Conservation (phyloP, 495 filamentous ascomycete genomes). For the Annulohypoxylon stygium region DNA sequence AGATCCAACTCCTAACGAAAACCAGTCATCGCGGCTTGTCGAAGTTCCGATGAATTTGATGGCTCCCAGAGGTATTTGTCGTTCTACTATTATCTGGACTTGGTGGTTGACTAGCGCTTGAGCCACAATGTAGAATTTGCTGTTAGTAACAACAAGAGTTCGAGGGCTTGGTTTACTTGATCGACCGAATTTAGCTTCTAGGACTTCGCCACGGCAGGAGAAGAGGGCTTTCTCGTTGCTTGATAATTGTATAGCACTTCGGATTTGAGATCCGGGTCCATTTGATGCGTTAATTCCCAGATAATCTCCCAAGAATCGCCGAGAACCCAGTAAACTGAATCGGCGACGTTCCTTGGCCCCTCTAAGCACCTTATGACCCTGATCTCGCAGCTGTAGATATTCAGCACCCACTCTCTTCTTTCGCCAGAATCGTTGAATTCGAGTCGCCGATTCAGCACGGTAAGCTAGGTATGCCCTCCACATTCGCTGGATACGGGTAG, state of each 20-base stretch:
- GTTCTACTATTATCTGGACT: constrained; percentile 81
- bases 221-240: constrained; percentile 83
- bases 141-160: constrained; percentile 85
- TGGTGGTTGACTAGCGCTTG: constrained; percentile 87
- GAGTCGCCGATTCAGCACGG: constrained; percentile 88
- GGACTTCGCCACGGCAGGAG: constrained; percentile 87
- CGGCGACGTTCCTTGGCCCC: constrained; percentile 90
- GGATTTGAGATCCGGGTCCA: constrained; percentile 85
- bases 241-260: constrained; percentile 71
- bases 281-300: constrained; percentile 84
- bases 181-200: constrained; percentile 94
- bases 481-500: constrained; percentile 94
- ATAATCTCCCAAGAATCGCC: constrained; percentile 96
- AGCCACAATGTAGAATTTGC: constrained; percentile 86
- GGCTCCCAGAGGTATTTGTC: constrained; percentile 82
- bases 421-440: constrained; percentile 96
- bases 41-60: constrained; percentile 88
- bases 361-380: constrained; percentile 86
- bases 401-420: constrained; percentile 89
- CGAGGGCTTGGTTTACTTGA: constrained; percentile 93
- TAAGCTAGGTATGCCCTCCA: constrained; percentile 97
- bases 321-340: constrained; percentile 89
- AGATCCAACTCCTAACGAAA: constrained; percentile 88
- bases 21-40: constrained; percentile 93
- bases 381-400: constrained; percentile 86